Base-by-base conservation (phyloP, 306 rosid species). In the Vigna mungo region DNA sequence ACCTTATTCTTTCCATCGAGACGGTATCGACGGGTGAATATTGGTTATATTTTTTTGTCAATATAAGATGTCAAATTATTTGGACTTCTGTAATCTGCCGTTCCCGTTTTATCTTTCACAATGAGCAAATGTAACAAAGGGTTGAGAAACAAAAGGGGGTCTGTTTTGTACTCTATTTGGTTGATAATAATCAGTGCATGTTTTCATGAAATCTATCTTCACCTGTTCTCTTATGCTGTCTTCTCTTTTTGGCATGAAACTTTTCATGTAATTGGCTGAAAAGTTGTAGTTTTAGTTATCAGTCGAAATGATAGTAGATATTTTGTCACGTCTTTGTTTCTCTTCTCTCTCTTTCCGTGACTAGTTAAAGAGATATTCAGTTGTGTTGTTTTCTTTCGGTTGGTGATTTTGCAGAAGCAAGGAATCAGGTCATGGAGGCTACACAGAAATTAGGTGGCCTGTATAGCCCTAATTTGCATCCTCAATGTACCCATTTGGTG, bases 401-500 rank as follows among this genome's bases (percentile, higher is more conserved):
- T 74, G 36, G 80, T 87, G 71, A 65, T 80, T 83, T 85, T 66
- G 85, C 97, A 96, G 99, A 96, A 91, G 93, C 99, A 81, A 89
- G 99, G 89, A 91, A 92, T 78, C 99, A 96, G 84, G 99, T 96
- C 63, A 89, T 79, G 96, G 98, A 96, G 80, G 99, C 99, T 11
- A 89, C 96, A 11, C 88, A 86, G 85, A 88, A 93, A 85, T 88
- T 96, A 78, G 93, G 98, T 65, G 98, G 99, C 68, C 94, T 85
- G 43, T 96, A 96, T 81, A 92, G 99, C 88, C 89, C 98, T 63
- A 86, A 88, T 80, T 86, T 96, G 81, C 96, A 91, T 87, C 96
- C 97, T 6, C 96, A 89, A 68, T 96, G 99, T 84, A 92, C 98
- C 71, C 99, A 96, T 89, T 88, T 96, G 97, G 99, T 92, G 87